Evolutionary conservation across 176 grass and related monocot genomes (phyloP), one percentile per base, ranked within the genome.

Genomic region (Canna indica): DNA sequence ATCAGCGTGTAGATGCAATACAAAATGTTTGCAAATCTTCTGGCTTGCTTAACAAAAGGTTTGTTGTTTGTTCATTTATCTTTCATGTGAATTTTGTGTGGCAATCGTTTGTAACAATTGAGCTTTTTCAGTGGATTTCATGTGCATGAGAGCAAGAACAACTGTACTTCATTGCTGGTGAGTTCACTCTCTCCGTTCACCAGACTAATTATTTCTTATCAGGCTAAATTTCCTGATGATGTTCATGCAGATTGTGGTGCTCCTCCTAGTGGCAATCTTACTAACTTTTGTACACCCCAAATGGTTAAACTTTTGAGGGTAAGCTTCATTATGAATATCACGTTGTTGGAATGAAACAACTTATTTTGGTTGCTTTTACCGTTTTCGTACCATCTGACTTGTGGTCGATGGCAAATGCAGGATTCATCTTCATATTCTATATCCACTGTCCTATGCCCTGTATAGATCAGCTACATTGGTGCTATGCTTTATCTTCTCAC

Each of bases 41-140:
- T 0, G 86, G 89, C 26, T 76, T 83, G 45, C 74, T 99, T 26
- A 88, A 81, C 76, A 87, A 78, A 73, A 99, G 94, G 94, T 99
- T 78, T 45, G 58, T 63, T 36, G 8, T 2, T 59, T 2, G 25
- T 47, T 61, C 18, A 0, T 17, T 59, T 73, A 4, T 24, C 12
- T 59, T 14, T 73, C 25, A 42, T 41, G n/a, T 59, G 53, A 18
- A 15, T 25, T 44, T 59, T 7, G 3, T 54, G 39, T 29, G 0
- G 15, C 26, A 27, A 20, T 3, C 2, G 1, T 5, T 48, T 70
- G 27, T 4, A 20, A 20, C 3, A 18, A 15, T 1, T 20, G 4
- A 6, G 4, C 34, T 73, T 13, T 41, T 73, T 29, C n/a, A 73
- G 71, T 53, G 29, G 20, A 9, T 17, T 36, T 28, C 54, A 59